Evolutionary conservation across 345 rosid species (phyloP), one percentile per base, ranked within the genome.

Genomic region (Erucastrum elatum): DNA sequence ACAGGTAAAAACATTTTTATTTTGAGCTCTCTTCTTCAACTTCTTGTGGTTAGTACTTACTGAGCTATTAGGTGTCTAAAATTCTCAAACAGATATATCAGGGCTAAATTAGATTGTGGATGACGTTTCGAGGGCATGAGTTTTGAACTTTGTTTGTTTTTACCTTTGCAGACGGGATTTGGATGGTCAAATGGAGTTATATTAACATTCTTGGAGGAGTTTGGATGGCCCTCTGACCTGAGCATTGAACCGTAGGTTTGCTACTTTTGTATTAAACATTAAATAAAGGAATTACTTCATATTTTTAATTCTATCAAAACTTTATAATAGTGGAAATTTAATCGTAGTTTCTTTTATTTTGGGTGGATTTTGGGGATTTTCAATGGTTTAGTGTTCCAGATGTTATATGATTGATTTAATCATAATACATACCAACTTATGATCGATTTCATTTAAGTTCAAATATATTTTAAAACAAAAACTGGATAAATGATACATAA

Each of bases 111-210:
- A n/a, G n/a, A n/a, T n/a, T n/a, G n/a, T n/a, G n/a, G n/a, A n/a
- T n/a, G 37, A 49, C 13, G 56, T 26, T 64, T 33, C 49, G 10
- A 64, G 66, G 72, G 72, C 30, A 4, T 9, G 8, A n/a, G 26
- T 67, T 56, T 76, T 5, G 8, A 33, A 59, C 53, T 59, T 33
- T 62, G 30, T 62, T 68, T 62, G 72, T 29, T 41, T 56, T 65
- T 17, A 29, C 55, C 33, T 71, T 62, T 86, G 86, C 89, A 94
- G 97, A 91, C 93, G 21, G 98, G 98, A 56, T 95, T 95, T 72
- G 97, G 96, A 15, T 95, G 98, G 99, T 85, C 99, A n/a, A 95
- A 91, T 75, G 98, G 96, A 37, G 98, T 95, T 55, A 86, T 88
- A 26, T 79, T 95, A 86, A 69, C 96, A 25, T 89, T 95, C 80